Base-by-base conservation (phyloP, 2,329 filamentous ascomycete species). In the Penicillium sp. region DNA sequence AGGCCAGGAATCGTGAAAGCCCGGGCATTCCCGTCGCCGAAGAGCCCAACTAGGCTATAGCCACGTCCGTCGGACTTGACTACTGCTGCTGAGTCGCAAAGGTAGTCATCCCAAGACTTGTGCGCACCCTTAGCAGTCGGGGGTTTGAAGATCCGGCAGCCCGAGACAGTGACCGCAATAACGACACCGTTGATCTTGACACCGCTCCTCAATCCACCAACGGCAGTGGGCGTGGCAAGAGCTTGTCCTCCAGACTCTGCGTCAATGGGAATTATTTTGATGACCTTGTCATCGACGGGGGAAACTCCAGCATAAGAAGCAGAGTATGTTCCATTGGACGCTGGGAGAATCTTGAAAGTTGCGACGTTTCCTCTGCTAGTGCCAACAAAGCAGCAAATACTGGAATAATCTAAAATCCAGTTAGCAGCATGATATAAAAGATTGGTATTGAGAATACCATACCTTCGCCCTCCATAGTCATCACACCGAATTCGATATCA, bases 401-500 rank as follows among this genome's bases (percentile, higher is more conserved):
- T 96, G 1, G 93, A 97, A 62, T 94, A 98, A 50, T 87, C 79
- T 76, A 39, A 6, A 19, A 13, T 31, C 9, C 4, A 4, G 39
- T 71, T 44, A 69, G 23, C 26, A n/a, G 5, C 6, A n/a, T n/a
- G 14, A n/a, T 27, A n/a, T 6, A 7, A 27, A n/a, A 27, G 11
- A 7, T n/a, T 27, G 7, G 21, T 7, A 7, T 11, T 23, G 7
- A 23, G 7, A 6, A n/a, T 27, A 6, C 14, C 61, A 52, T 65
- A 76, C 73, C 82, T 59, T 97, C 91, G n/a, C 84, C 86, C 29
- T 97, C 93, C 3, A 96, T 70, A 3, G 86, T 94, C 81, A 98
- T 84, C 32, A 95, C 87, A 37, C 87, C 88, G 68, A 97, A 98
- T 59, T 96, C 87, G 18, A 97, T 81, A 19, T 73, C 76, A 0